A percentile compares a stretch with the other conserved stretches of the same genome.
Conservation (phyloP, 2,329 filamentous ascomycete species). For the Verticillium dahliae region DNA sequence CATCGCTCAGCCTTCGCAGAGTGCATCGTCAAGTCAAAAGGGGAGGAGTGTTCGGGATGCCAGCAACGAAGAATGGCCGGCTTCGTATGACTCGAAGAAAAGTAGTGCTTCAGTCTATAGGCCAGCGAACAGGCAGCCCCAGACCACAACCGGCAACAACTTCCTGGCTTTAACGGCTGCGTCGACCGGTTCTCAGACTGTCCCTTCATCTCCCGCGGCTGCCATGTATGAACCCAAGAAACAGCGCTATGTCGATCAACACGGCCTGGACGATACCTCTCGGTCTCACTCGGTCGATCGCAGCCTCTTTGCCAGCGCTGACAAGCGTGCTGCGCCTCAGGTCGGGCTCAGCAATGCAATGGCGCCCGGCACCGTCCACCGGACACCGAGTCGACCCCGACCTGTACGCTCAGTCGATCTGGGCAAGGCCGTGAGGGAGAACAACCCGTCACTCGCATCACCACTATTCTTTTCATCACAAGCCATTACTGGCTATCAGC, state of each 20-base stretch:
- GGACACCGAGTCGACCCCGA: slow-evolving; percentile 28
- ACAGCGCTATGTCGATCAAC: slow-evolving; percentile 26
- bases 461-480: slow-evolving; percentile 32
- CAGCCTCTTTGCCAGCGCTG: slow-evolving; percentile 48
- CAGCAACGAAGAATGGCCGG: not conserved
- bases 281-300: slow-evolving; percentile 60
- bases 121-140: not conserved
- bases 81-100: not conserved
- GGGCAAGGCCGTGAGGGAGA: slow-evolving; percentile 17
- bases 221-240: slow-evolving; percentile 22
- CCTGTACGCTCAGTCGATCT: slow-evolving; percentile 39
- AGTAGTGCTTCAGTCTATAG: not conserved
- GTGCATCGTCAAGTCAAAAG: not conserved
- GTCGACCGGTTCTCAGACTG: slow-evolving; percentile 10
- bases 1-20: slow-evolving; percentile 1
- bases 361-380: slow-evolving; percentile 54
- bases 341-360: slow-evolving; percentile 56
- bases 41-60: not conserved
- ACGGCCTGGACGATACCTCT: slow-evolving; percentile 35
- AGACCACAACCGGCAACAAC: slow-evolving; percentile 24
- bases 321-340: slow-evolving; percentile 59
- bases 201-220: slow-evolving; percentile 28
- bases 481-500: slow-evolving; percentile 32
- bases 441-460: slow-evolving; percentile 22
- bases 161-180: slow-evolving; percentile 34